Evolutionary conservation across 352 stramenopile species (phyloP), one percentile per base, ranked within the genome.

Genomic region (Aphanomyces astaci): DNA sequence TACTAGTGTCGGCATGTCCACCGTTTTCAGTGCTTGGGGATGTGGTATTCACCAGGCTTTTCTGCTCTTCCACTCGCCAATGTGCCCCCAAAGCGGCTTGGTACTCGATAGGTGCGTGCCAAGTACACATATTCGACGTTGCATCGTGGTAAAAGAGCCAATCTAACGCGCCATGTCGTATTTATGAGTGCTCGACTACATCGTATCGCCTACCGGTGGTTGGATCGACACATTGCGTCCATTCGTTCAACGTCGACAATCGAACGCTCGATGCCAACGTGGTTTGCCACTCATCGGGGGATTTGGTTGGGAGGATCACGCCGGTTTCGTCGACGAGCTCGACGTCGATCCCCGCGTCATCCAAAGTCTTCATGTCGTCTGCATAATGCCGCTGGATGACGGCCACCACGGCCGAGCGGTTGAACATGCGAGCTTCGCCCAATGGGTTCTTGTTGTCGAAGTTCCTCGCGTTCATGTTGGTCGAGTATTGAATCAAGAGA

Each of bases 391-490:
- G 66, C 0, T 70, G 67, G 31, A 93, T 82, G 28, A 82, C 87
- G n/a, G 85, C 63, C 10, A 92, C 80, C 25, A 92, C 72, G 0
- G 48, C 59, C 49, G 70, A 70, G 57, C 90, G 84, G 36, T 77
- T 33, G 33, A 81, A 71, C 83, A 95, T 92, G 2, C 85, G 78
- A 3, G 85, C 85, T 71, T 91, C 79, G 7, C 84, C 87, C 0
- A 94, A 63, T 2, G 85, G 82, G 4, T 86, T 94, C 52, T 86
- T 88, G 1, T 84, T 83, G 9, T 84, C 78, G 31, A 90, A 95
- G 49, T 95, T 95, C 46, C 87, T 88, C 4, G 90, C 64, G 59
- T 92, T 95, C 78, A 95, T 90, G 40, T 92, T 85, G 2, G 79
- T 79, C 11, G 81, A 77, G 49, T 94, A 95, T 25, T 92, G 79